Evolutionary conservation across 345 rosid species (phyloP), one percentile per base, ranked within the genome.

Genomic region (Combretum micranthum): DNA sequence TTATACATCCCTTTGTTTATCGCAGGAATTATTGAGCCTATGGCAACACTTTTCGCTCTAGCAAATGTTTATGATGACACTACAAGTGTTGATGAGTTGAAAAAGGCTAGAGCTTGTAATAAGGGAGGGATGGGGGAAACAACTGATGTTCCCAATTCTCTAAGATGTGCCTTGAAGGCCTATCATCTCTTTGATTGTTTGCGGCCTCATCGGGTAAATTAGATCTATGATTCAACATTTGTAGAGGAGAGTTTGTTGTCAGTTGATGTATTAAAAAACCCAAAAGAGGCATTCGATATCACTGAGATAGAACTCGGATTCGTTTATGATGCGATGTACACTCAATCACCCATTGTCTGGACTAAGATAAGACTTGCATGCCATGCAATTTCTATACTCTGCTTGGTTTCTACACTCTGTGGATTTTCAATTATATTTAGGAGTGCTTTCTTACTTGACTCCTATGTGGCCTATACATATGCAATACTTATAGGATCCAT

Each of bases 221-320:
- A 42, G 42, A 32, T 52, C 18, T 52, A 52, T 8, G 42, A 52
- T 14, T 19, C 42, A 11, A 0, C 0, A 32, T 25, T 2, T 2
- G 0, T 32, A 4, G 39, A 13, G 17, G 13, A 23, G 1, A 13
- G 17, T 15, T 23, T 15, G 17, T 22, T 52, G 56, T 52, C 56
- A 18, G 18, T 52, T 0, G 20, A 52, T 9, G 17, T 2, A 22
- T 23, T 22, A 23, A 4, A n/a, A 32, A 0, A 17, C 9, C 7
- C 42, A 13, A 2, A 16, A 32, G 42, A 14, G 15, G 42, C 42
- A 13, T 52, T 52, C 22, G 17, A 12, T 7, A 0, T 52, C 17
- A 1, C 56, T 8, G 56, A 52, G 56, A 52, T 52, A 12, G 56
- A 52, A 42, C 56, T 52, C 19, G 37, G 17, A 32, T 52, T 52